Evolutionary conservation across 2,329 filamentous ascomycete genomes (phyloP), one percentile per base, ranked within the genome.

Genomic region (Clonostachys rosea): DNA sequence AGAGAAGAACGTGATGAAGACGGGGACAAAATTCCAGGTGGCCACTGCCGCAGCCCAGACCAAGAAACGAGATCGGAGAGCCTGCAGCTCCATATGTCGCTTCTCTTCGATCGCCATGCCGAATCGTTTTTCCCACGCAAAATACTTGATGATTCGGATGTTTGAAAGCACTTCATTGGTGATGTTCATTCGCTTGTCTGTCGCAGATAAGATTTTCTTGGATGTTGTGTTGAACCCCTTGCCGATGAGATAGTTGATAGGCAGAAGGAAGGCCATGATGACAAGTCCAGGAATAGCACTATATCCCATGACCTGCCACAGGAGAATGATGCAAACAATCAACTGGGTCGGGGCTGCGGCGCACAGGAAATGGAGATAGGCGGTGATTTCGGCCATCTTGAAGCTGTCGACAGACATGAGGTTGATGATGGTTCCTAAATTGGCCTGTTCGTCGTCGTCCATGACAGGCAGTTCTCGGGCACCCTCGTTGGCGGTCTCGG

Each of bases 321-420:
- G 81, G 40, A 99, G 74, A 16, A 80, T 72, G 50, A 97, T 76
- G 6, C 91, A 89, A 42, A 96, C 81, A 42, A 87, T 70, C 37
- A 99, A 79, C 67, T 97, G 91, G 0, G 94, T 88, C 0, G 94
- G 94, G 2, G 92, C 91, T 51, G 87, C 85, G 1, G 91, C 92
- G 74, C 92, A 87, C n/a, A 99, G 74, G 67, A 95, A 99, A 67
- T 99, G 94, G 34, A 99, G 74, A 63, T 99, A 99, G 1, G 92
- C 88, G 36, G 90, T 94, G 49, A 96, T 86, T 63, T 99, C 94
- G 52, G 89, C 88, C 47, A 99, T 90, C 70, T 99, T 99, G 81
- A 97, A 97, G 43, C 92, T 96, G 72, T 99, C 95, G 39, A 99
- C 95, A 11, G 94, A 95, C 94, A 99, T 99, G 54, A 99, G 75